Evolutionary conservation across 371 early-diverging fungal genomes (phyloP).

Genomic region (Dichotomocladium elegans): DNA sequence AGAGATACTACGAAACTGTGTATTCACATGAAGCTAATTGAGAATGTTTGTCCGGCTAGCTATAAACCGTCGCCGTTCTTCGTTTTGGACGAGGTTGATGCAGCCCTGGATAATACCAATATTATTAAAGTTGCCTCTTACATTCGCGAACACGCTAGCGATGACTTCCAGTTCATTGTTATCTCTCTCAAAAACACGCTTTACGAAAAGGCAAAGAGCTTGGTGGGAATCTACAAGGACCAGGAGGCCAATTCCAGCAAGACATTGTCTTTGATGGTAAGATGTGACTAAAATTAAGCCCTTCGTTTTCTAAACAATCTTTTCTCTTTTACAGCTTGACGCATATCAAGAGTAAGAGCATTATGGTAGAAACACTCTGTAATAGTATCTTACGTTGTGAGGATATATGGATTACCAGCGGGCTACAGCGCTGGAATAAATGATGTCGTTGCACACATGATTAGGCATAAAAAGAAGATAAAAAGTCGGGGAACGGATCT

Average conservation of each 20-base stretch:
- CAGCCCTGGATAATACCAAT: conserved; percentile 98
- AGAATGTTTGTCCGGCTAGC: conserved; percentile 18
- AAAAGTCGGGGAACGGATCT: too few species aligned
- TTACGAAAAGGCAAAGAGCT: conserved; percentile 91
- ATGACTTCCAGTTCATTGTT: conserved; percentile 93
- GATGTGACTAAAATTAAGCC: background rate
- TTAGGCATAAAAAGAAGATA: too few species aligned
- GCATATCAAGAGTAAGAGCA: background rate
- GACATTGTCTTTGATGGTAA: conserved; percentile 78
- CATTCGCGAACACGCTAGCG: conserved; percentile 64
- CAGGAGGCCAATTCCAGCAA: conserved; percentile 79
- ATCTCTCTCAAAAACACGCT: conserved; percentile 96
- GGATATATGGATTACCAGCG: too few species aligned
- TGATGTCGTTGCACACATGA: too few species aligned
- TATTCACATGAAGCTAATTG: too few species aligned
- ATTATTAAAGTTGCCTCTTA: conserved; percentile 91
- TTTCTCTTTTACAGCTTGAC: background rate
- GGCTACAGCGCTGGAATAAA: too few species aligned
- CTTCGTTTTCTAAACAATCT: background rate
- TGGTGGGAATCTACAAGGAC: conserved; percentile 98
- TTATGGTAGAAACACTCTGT: background rate
- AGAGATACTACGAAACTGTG: too few species aligned
- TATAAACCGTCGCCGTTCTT: conserved; percentile 98
- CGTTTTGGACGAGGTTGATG: conserved; percentile 99
- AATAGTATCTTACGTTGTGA: too few species aligned